phyloP scores from a whole-genome alignment of 768 basidiomycete species.

The Suillus tomentosus region DNA sequence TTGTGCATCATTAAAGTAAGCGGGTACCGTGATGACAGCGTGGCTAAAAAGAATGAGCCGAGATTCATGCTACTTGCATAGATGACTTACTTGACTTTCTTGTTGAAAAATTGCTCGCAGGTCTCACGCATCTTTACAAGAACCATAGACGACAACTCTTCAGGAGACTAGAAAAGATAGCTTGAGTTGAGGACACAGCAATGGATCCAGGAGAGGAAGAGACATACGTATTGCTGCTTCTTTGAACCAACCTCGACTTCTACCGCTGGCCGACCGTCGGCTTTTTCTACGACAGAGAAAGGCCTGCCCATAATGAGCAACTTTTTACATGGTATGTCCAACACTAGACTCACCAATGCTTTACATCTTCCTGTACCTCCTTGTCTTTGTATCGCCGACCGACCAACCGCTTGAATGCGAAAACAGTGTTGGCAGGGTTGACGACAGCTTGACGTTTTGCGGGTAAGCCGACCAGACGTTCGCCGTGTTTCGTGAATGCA shows the following conservation, averaged over 20 bases:
- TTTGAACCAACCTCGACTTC: slow-evolving; percentile 88
- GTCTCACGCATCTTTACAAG: slow-evolving; percentile 94
- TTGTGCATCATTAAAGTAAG: slow-evolving; percentile 99
- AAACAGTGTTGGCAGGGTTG: slow-evolving; percentile 92
- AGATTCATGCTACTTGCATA: neutral
- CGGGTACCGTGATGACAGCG: slow-evolving; percentile 93
- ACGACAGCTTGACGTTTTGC: slow-evolving; percentile 98
- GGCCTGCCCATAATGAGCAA: slow-evolving; percentile 53
- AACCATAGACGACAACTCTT: slow-evolving; percentile 88
- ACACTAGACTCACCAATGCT: slow-evolving; percentile 63
- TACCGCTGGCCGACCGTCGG: slow-evolving; percentile 77
- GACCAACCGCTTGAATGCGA: slow-evolving; percentile 92
- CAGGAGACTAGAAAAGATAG: slow-evolving; percentile 58
- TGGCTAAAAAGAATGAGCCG: slow-evolving; percentile 45
- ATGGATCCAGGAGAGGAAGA: slow-evolving; percentile 6
- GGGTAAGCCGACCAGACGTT: slow-evolving; percentile 93
- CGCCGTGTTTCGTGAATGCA: slow-evolving; percentile 98
- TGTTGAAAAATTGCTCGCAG: slow-evolving; percentile 90
- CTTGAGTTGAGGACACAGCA: neutral
- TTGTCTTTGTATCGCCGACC: slow-evolving; percentile 91
- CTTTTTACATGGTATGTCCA: neutral
- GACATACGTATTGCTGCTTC: slow-evolving; percentile 73
- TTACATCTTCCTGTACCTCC: slow-evolving; percentile 90
- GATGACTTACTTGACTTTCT: slow-evolving; percentile 81
- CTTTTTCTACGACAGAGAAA: slow-evolving; percentile 71